These are phyloP conservation scores for Monilinia laxa DNA, from an alignment of 2,329 filamentous ascomycete genomes.

Conservation along the genomic window DNA sequence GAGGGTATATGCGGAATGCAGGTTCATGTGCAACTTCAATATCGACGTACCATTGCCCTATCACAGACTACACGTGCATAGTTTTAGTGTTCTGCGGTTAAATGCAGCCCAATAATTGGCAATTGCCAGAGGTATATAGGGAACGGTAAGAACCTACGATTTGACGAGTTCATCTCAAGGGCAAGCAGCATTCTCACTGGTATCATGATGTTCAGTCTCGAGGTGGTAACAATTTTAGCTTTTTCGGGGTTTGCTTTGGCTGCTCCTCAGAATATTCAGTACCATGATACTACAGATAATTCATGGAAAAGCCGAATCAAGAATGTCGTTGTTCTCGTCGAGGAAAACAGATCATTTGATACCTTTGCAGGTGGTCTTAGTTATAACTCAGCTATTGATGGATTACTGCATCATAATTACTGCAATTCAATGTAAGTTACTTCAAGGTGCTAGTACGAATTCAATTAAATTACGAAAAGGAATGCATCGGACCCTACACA, in stretches of 20 bases:
- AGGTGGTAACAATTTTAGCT: slow-evolving; percentile 25
- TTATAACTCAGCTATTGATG: slow-evolving; percentile 43
- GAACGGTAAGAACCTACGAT: not conserved
- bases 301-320: slow-evolving; percentile 46
- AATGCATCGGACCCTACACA: slow-evolving; percentile 36
- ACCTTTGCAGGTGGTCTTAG: slow-evolving; percentile 45
- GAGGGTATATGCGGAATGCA: not conserved
- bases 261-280: slow-evolving; percentile 25
- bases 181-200: not conserved
- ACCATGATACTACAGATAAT: slow-evolving; percentile 23
- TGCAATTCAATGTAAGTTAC: slow-evolving; percentile 44
- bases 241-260: slow-evolving; percentile 32
- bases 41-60: slow-evolving; percentile 16
- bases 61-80: slow-evolving; percentile 21
- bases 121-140: slow-evolving; percentile 5
- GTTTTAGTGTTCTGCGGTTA: not conserved
- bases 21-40: not conserved
- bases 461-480: slow-evolving; percentile 27
- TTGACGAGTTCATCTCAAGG: not conserved
- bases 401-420: slow-evolving; percentile 41
- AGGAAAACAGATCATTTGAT: slow-evolving; percentile 45
- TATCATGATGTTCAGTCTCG: slow-evolving; percentile 21
- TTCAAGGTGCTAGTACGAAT: not conserved
- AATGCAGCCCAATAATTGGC: slow-evolving; percentile 1
- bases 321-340: slow-evolving; percentile 49